Evolutionary conservation across 805 yeast species (phyloP), one percentile per base, ranked within the genome.

Genomic region (Schwanniomyces yamadae): DNA sequence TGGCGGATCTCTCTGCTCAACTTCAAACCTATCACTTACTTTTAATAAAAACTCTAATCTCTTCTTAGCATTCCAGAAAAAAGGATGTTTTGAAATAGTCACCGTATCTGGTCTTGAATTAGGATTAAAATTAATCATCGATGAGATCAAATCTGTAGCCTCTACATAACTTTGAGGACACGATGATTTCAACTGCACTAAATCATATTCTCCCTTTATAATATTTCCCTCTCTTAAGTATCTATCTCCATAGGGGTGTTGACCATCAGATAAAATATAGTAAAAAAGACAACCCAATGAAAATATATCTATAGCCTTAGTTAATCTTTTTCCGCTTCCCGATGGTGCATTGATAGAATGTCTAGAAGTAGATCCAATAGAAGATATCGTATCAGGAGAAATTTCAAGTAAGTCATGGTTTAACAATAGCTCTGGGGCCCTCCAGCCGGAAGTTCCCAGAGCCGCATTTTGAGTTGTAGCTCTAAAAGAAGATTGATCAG

Each of bases 211-310:
- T 12, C 83, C 84, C 46, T 77, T 80, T 41, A 88, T 77, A 12
- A 93, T 89, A 52, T 93, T 90, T 9, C 85, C 93, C 52, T 93
- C 98, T 36, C 99, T 73, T 49, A 82, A 57, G 50, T 87, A 88
- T 31, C 87, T 69, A 50, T 85, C 93, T n/a, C 99, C 99, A 66
- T 86, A 93, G 4, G 99, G 99, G 67, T 93, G 99, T 6, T 60
- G 55, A 0, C 99, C 98, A 11, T 77, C 77, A 0, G 95, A 74
- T 23, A 93, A 61, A 25, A 90, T 83, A 52, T 89, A 93, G 55
- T 77, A 91, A 53, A 87, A 93, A 1, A 93, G 90, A 62, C 99
- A 93, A 0, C 99, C 99, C 42, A 91, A 66, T 0, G 97, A 86
- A 54, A 93, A 93, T 4, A 93, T 84, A 59, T 93, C 99, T 36